These are phyloP conservation scores for Monosporascus ibericus DNA, from an alignment of 2,329 filamentous ascomycete genomes.

Conservation along the genomic window DNA sequence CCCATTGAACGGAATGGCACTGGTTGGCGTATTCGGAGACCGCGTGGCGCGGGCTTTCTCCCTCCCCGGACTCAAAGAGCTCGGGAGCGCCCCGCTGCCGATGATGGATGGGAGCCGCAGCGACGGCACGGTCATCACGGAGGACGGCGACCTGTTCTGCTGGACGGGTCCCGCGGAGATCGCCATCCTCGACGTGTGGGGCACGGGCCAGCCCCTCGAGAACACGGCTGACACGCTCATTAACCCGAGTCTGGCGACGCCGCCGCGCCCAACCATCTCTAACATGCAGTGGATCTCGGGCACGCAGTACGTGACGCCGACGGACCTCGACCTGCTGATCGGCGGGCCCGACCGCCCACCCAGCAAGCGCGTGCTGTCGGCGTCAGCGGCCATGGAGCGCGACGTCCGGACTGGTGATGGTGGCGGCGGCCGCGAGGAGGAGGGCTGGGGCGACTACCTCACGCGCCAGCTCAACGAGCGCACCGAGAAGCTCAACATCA, in stretches of 20 bases:
- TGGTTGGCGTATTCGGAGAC: conserved; percentile 82
- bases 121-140: conserved; percentile 62
- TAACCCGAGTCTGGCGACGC: conserved; percentile 68
- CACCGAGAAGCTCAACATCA: conserved; percentile 77
- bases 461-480: conserved; percentile 82
- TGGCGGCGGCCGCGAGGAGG: conserved; percentile 27
- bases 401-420: conserved; percentile 32
- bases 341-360: conserved; percentile 83
- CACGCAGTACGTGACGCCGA: conserved; percentile 81
- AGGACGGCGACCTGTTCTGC: conserved; percentile 74
- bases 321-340: conserved; percentile 85
- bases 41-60: conserved; percentile 73
- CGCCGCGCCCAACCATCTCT: conserved; percentile 84
- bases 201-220: conserved; percentile 59
- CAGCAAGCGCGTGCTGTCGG: conserved; percentile 81
- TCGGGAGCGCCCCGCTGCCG: conserved; percentile 61
- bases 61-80: conserved; percentile 82
- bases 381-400: conserved; percentile 68
- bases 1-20: conserved; percentile 67
- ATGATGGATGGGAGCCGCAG: conserved; percentile 71
- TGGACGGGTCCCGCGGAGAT: conserved; percentile 88
- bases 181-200: conserved; percentile 78
- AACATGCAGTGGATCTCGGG: conserved; percentile 96
- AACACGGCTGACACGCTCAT: conserved; percentile 66
- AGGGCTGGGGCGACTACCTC: conserved; percentile 75